Base-by-base conservation (phyloP, 306 rosid species). In the Dalbergia cochinchinensis region DNA sequence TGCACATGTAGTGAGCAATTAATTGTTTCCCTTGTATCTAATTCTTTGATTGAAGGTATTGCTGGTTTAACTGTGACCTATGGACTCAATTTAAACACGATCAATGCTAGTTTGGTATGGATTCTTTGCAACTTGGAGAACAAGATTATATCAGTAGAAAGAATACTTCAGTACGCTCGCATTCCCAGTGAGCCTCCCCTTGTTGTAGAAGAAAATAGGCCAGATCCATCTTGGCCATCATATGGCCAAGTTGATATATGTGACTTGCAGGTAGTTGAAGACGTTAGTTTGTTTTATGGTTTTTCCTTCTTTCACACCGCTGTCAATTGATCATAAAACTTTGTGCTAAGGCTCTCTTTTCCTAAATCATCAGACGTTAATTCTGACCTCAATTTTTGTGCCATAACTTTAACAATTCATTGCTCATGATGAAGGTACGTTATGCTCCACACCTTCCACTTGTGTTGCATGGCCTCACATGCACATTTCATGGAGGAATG, bases 51-150 rank as follows among this genome's bases (percentile, higher is more conserved):
- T 77, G 12, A 65, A 90, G 92, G 91, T 65, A 69, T 92, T 80
- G 90, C 94, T 34, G 97, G 97, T 47, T 88, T 92, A 78, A 84
- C 86, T 39, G 89, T 92, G 47, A 90, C 90, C 7, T 92, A 90
- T 69, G 94, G 94, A 39, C 93, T 90, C 66, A 85, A 79, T 81
- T 79, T 92, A 51, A 90, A 92, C 79, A 73, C 12, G 65, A 26
- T 87, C 76, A 94, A 90, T 85, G 82, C 85, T 61, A 34, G 67
- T 83, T 42, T 89, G 55, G 83, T 88, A 51, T 74, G 82, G 91
- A 73, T 42, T 57, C 85, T 88, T 74, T 88, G 92, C 83, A 68
- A 64, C 26, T 37, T 90, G 88, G 94, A 90, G 85, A 90, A 78
- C 72, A 87, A 45, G 62, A 90, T 92, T 39, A 92, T 92, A 84